phyloP scores from a whole-genome alignment of 768 basidiomycete genomes.

The Hericium coralloides region DNA sequence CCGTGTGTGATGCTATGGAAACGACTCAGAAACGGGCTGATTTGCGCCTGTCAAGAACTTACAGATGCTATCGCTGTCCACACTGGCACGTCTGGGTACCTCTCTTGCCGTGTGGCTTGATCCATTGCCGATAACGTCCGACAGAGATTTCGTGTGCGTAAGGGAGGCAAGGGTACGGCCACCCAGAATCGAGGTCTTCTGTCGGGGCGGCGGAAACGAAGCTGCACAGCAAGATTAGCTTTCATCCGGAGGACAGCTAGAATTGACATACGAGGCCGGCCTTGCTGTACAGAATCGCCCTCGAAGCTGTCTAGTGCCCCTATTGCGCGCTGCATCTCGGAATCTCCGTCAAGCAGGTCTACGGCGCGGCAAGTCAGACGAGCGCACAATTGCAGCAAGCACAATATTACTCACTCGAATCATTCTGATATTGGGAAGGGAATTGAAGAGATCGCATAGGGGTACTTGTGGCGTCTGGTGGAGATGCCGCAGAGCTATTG shows the following conservation, averaged over 20 bases:
- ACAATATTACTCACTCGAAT: conserved; percentile 6
- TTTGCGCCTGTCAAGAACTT: background rate
- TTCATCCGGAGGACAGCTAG: background rate
- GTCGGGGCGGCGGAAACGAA: background rate
- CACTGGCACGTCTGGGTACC: conserved; percentile 2
- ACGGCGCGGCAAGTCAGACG: background rate
- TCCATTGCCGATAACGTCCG: conserved; percentile 8
- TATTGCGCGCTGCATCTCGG: conserved; percentile 14
- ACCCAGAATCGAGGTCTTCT: conserved; percentile 3
- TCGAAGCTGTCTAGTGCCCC: conserved; percentile 12
- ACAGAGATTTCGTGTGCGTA: conserved; percentile 10
- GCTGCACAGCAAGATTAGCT: background rate
- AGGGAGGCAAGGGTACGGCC: conserved; percentile 7
- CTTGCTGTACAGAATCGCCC: conserved; percentile 5
- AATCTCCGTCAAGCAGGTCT: conserved; percentile 17
- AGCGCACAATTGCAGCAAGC: background rate
- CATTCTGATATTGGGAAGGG: conserved; percentile 9
- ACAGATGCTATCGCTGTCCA: background rate
- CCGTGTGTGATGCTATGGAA: background rate
- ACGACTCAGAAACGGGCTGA: background rate
- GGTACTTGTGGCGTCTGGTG: conserved; percentile 1
- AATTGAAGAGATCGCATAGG: conserved; percentile 12
- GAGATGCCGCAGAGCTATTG: background rate
- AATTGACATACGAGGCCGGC: conserved; percentile 4
- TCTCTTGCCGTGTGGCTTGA: conserved; percentile 1